Evolutionary conservation across 352 stramenopile genomes (phyloP).

Genomic region (Phytophthora sp.): DNA sequence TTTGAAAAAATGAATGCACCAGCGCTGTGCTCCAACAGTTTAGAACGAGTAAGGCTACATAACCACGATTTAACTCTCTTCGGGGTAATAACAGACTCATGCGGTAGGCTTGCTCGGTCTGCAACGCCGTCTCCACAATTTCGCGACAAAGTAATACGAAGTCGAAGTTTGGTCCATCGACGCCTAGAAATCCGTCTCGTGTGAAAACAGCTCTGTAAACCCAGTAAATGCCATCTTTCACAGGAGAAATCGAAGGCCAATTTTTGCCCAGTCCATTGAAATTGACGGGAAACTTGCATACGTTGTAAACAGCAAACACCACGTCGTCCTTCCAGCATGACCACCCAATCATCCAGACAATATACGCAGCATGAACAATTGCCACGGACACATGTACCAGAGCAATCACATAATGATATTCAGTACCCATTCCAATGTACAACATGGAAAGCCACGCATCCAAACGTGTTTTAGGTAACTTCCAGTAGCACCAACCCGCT

Average conservation of each 20-base stretch:
- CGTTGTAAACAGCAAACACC: constrained; percentile 36
- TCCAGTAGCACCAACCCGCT: constrained; percentile 32
- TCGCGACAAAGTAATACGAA: constrained; percentile 36
- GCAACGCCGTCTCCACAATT: constrained; percentile 37
- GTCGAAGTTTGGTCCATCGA: constrained; percentile 42
- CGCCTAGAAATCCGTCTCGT: constrained; percentile 33
- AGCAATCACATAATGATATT: constrained; percentile 23
- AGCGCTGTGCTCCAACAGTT: constrained; percentile 50
- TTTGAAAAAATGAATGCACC: constrained; percentile 32
- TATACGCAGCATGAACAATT: constrained; percentile 24
- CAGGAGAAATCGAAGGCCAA: not conserved
- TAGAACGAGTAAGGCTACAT: constrained; percentile 29
- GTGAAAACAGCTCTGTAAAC: constrained; percentile 34
- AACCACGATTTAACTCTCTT: constrained; percentile 32
- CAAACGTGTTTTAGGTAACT: constrained; percentile 33
- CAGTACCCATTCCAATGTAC: constrained; percentile 32
- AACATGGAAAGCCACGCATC: constrained; percentile 36
- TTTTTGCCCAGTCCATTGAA: not conserved
- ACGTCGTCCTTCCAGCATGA: constrained; percentile 21
- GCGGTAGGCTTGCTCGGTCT: constrained; percentile 40
- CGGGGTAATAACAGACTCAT: constrained; percentile 35
- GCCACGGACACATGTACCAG: constrained; percentile 20
- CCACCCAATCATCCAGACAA: constrained; percentile 36
- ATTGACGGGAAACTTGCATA: constrained; percentile 12
- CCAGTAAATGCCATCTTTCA: constrained; percentile 25